Base-by-base conservation (phyloP, 441 rosid species). In the Eutrema salsugineum region DNA sequence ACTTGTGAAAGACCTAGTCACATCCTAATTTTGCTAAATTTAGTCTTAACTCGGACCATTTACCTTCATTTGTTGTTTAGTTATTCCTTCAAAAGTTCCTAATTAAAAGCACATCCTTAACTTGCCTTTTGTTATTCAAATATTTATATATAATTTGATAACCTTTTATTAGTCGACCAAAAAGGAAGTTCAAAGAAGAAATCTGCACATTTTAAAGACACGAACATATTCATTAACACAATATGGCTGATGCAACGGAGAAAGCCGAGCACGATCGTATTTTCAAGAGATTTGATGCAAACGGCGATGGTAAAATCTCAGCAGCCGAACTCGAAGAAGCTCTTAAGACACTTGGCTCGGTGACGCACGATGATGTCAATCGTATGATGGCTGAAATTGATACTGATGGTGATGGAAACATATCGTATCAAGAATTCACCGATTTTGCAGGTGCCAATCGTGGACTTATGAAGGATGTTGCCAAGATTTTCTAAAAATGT, bases 311-410 rank as follows among this genome's bases (percentile, higher is more conserved):
- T 0, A 73, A 82, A 46, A 90, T 92, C 69, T 92, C 95, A 0
- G 80, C 91, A 12, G 2, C 84, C 0, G 93, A 90, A 82, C 88
- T 92, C 0, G 95, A 89, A 1, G 88, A 87, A 5, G 79, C 93
- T 51, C 69, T 90, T 66, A 87, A 87, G 77, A 51, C 83, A 3
- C 87, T 90, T 0, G 86, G 88, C 3, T 83, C 88, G 0, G 90
- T 86, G 53, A 81, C 90, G 0, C 14, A 17, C 0, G 91, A 85
- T 0, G 98, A 92, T 22, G 47, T 88, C 16, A 75, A 75, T 17
- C 81, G 88, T 14, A 92, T 92, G 98, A 92, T 92, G 96, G 80
- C 82, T 1, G 98, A 92, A 77, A 86, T 92, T 15, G 98, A 92
- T 56, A 90, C 89, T 1, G 89, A 92, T 36, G 91, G 93, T 3